Evolutionary conservation across 176 grass and related monocot species (phyloP).

Genomic region (Phoenix roebelenii): DNA sequence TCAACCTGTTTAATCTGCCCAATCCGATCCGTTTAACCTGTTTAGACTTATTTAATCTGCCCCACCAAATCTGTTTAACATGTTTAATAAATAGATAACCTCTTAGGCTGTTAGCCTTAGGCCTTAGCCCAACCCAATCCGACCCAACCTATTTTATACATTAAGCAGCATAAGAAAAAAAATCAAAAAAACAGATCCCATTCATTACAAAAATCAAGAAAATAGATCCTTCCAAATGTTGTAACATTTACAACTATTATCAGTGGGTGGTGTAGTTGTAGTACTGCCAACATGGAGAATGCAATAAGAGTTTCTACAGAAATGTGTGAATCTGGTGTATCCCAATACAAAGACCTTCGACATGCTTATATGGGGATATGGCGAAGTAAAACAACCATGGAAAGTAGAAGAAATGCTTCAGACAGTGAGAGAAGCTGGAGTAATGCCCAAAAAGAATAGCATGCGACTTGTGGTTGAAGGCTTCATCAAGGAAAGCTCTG

Average conservation of each 20-base stretch:
- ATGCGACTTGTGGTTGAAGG: conserved; percentile 55
- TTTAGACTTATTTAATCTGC: too few relatives aligned
- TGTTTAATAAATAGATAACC: too few relatives aligned
- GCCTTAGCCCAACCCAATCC: too few relatives aligned
- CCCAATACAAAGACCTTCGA: conserved; percentile 89
- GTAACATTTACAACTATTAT: conserved; percentile 87
- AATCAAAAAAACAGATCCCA: too few relatives aligned
- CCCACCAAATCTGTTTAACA: too few relatives aligned
- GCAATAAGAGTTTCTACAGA: conserved; percentile 55
- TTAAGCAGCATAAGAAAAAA: too few relatives aligned
- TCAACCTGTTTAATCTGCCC: too few relatives aligned
- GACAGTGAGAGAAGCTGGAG: conserved; percentile 43
- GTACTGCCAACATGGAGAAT: conserved; percentile 53
- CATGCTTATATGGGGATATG: conserved; percentile 95
- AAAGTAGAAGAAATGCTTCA: conserved; percentile 75
- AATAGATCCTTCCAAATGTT: conserved; percentile 47
- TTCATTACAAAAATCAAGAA: too few relatives aligned
- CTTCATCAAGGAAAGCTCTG: conserved; percentile 25
- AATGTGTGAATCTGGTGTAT: conserved; percentile 61
- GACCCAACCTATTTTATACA: too few relatives aligned
- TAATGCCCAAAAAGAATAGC: conserved; percentile 54
- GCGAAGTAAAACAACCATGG: conserved; percentile 70
- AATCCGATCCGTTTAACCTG: too few relatives aligned
- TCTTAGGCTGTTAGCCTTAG: too few relatives aligned
- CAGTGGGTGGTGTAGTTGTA: conserved; percentile 67